Conservation (phyloP, 164 flowering plant genomes). For the Taxillus chinensis region DNA sequence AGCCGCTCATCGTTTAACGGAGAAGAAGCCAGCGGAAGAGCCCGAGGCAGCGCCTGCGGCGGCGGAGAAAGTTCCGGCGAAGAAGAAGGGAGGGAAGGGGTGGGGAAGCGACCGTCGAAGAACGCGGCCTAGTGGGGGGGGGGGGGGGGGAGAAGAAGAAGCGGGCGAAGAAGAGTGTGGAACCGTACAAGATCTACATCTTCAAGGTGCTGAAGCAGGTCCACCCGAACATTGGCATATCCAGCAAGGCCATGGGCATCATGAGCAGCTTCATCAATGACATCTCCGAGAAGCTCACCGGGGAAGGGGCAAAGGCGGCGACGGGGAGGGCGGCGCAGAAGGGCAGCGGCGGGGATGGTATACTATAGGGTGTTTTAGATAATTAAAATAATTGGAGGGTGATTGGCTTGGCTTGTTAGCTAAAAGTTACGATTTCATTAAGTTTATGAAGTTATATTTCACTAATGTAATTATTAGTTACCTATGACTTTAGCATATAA, state of each 20-base stretch:
- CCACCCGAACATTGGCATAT: background rate
- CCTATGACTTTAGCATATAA: no score
- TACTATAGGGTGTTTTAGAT: background rate
- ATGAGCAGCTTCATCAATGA: conserved; percentile 39
- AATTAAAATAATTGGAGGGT: no score
- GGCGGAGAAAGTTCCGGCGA: background rate
- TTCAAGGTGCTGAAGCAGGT: conserved; percentile 9
- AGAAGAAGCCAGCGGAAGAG: background rate
- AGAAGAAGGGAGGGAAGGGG: conserved; percentile 9
- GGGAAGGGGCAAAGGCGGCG: conserved; percentile 4
- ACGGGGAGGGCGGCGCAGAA: no score
- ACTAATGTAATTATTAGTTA: no score
- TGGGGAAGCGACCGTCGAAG: conserved; percentile 17
- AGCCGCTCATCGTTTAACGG: background rate
- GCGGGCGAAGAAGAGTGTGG: conserved; percentile 17
- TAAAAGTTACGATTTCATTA: no score
- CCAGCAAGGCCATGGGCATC: conserved; percentile 42
- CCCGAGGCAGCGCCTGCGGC: background rate
- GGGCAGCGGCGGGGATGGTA: no score
- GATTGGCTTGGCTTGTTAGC: no score
- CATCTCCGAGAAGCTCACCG: conserved; percentile 36
- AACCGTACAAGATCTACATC: conserved; percentile 3
- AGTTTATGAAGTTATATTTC: no score
- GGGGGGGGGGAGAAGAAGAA: conserved; percentile 28
- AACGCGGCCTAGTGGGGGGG: conserved; percentile 22